These are phyloP conservation scores for Entomophthora muscae DNA, from an alignment of 371 early-diverging fungal genomes.

Conservation along the genomic window DNA sequence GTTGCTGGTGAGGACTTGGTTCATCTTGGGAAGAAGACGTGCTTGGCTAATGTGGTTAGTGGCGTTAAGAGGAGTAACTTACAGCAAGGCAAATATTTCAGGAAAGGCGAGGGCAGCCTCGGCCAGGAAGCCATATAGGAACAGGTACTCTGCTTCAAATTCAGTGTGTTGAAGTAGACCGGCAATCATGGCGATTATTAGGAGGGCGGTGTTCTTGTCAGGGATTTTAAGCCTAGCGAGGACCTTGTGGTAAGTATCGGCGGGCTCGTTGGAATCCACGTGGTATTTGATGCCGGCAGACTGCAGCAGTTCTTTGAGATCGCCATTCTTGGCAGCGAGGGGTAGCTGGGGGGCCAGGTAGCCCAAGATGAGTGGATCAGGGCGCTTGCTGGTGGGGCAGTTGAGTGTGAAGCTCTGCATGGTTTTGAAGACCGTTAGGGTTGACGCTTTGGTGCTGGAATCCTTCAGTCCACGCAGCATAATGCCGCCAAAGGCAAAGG, in stretches of 20 bases:
- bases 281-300: constrained; percentile 30
- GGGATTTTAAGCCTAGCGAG: constrained; percentile 46
- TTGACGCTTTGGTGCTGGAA: constrained; percentile 45
- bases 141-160: constrained; percentile 61
- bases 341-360: constrained; percentile 59
- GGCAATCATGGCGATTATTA: constrained; percentile 48
- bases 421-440: constrained; percentile 45
- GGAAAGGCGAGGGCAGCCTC: constrained; percentile 60
- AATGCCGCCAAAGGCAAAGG: constrained; percentile 64
- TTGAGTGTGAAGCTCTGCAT: constrained; percentile 43
- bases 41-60: constrained; percentile 29
- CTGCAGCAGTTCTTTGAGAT: constrained; percentile 36
- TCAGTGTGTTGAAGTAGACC: constrained; percentile 69
- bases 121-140: constrained; percentile 66
- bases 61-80: constrained; percentile 15
- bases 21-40: constrained; percentile 52
- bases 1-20: constrained; percentile 44
- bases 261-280: constrained; percentile 21
- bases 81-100: constrained; percentile 54
- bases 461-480: constrained; percentile 70
- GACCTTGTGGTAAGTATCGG: constrained; percentile 32
- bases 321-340: constrained; percentile 37
- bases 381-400: constrained; percentile 19
- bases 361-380: constrained; percentile 45
- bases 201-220: constrained; percentile 45